Conservation (phyloP, 2,329 filamentous ascomycete genomes). For the Penicillium sp. region DNA sequence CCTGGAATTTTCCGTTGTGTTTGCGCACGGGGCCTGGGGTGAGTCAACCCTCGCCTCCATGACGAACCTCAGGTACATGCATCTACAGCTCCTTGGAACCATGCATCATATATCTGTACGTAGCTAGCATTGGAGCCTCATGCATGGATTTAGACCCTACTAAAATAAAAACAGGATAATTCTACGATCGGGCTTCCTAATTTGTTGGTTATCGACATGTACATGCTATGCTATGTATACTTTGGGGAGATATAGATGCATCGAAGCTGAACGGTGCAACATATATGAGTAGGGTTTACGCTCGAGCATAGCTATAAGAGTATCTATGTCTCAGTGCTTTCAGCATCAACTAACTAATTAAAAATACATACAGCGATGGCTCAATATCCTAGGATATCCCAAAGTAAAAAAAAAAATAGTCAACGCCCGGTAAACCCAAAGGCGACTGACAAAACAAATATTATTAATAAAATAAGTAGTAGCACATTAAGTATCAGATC, state of each 20-base stretch:
- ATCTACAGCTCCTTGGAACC: neutral
- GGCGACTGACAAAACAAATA: neutral
- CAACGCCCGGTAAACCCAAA: neutral
- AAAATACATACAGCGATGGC: too few species aligned
- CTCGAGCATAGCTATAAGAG: too few species aligned
- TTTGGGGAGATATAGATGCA: too few species aligned
- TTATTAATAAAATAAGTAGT: constrained; percentile 7
- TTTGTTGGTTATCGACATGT: too few species aligned
- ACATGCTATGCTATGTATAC: too few species aligned
- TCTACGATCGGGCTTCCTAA: neutral
- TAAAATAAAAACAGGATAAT: neutral
- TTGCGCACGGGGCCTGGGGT: constrained; percentile 1
- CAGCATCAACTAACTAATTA: too few species aligned
- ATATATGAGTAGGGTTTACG: too few species aligned
- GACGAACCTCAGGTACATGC: neutral
- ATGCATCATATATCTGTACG: neutral
- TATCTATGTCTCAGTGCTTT: too few species aligned
- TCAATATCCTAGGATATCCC: too few species aligned
- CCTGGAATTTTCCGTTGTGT: neutral
- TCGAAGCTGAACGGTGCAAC: too few species aligned
- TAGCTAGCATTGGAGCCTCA: neutral
- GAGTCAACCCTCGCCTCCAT: constrained; percentile 6
- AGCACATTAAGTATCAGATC: constrained; percentile 4
- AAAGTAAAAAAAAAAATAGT: neutral
- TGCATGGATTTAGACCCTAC: neutral